Evolutionary conservation across 441 rosid genomes (phyloP).

Genomic region (Gossypium davidsonii): DNA sequence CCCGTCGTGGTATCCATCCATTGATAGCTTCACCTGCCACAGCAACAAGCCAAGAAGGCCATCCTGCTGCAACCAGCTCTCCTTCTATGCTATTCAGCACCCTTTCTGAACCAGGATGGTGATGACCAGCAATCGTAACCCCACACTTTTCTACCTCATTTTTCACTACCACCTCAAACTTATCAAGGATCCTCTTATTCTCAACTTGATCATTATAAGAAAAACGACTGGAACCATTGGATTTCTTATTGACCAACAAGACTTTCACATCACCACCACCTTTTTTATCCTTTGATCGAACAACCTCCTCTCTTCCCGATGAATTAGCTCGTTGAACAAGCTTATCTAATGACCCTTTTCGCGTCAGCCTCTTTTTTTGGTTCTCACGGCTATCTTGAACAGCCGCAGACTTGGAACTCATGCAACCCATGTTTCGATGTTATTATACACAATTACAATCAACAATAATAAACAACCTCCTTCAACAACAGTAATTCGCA

Average conservation of each 20-base stretch:
- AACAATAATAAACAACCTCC: background rate
- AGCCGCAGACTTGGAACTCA: conserved; percentile 45
- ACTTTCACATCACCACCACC: conserved; percentile 41
- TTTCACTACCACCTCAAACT: conserved; percentile 25
- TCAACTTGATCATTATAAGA: conserved; percentile 39
- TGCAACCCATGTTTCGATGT: conserved; percentile 59
- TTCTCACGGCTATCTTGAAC: conserved; percentile 29
- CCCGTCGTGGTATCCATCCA: conserved; percentile 82
- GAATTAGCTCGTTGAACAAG: conserved; percentile 47
- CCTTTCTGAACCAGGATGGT: conserved; percentile 31
- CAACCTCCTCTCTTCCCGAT: conserved; percentile 43
- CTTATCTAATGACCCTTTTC: conserved; percentile 44
- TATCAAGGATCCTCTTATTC: conserved; percentile 29
- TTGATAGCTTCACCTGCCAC: conserved; percentile 73
- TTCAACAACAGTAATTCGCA: conserved; percentile 14
- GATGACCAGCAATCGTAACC: conserved; percentile 21
- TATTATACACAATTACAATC: background rate
- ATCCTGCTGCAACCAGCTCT: conserved; percentile 71
- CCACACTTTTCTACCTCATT: conserved; percentile 34
- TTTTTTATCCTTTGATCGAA: conserved; percentile 32
- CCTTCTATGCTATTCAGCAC: conserved; percentile 37
- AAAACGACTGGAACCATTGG: conserved; percentile 34
- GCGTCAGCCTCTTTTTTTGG: conserved; percentile 39
- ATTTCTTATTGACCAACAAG: conserved; percentile 47
- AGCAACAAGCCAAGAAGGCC: conserved; percentile 85